Base-by-base conservation (phyloP, 495 filamentous ascomycete genomes). In the Penicillium antarcticum region DNA sequence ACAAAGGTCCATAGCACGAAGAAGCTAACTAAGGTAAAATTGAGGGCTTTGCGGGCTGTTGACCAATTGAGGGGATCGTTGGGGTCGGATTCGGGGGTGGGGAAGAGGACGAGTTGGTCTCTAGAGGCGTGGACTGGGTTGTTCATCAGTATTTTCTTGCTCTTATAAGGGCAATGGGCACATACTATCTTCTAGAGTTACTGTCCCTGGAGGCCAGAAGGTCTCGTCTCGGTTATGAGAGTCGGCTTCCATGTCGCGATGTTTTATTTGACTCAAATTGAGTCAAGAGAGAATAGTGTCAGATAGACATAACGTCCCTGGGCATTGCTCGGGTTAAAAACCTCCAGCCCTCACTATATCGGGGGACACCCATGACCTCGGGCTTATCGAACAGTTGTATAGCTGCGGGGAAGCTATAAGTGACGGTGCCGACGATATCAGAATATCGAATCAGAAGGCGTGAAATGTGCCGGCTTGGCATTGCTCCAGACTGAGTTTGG, bases 1-100 rank as follows among this genome's bases (percentile, higher is more conserved):
- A 61, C 67, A 40, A 62, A 70, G 7, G 67, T 66, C 67, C 69
- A 68, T 23, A 71, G 53, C 13, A 65, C 69, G 48, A 67, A 75
- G 55, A 74, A 71, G 55, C 57, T 66, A 14, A 62, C 64, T 8
- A 75, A 62, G 10, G 49, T 61, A 48, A 68, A 74, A 42, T 75
- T 74, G 42, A 70, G 43, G 18, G 39, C 31, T 51, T 76, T 76
- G 33, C 69, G 66, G 33, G 55, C 42, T 0, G 29, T 55, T 5
- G 65, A 58, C 62, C 62, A 70, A 35, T 70, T 64, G 0, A 70
- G 54, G 10, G 66, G 66, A 36, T 70, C 66, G 41, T 68, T 68
- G 8, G 65, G 66, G 38, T 68, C 66, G 11, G 47, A 23, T 1
- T 49, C 52, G 17, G 66, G 66, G 1, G 58, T 55, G 3, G 66